phyloP scores from a whole-genome alignment of 768 basidiomycete genomes.

The Mycena venus region DNA sequence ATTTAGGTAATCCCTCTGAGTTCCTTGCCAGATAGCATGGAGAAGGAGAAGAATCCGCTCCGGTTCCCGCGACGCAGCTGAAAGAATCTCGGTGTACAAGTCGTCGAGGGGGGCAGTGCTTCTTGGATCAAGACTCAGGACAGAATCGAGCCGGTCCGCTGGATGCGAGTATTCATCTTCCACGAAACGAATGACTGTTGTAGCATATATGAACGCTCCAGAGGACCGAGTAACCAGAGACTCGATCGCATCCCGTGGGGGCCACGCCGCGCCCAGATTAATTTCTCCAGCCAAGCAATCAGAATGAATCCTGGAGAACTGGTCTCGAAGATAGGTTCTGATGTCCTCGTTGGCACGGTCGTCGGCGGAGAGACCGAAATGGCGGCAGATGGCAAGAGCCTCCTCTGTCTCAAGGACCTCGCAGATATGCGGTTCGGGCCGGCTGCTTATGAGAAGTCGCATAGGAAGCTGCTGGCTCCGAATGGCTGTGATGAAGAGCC shows the following conservation, averaged over 20 bases:
- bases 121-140: background rate
- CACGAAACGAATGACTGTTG: background rate
- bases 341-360: background rate
- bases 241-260: background rate
- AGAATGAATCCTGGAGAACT: background rate
- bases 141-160: background rate
- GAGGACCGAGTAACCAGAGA: background rate
- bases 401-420: background rate
- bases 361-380: background rate
- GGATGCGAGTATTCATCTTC: slow-evolving; percentile 10
- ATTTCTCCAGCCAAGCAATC: background rate
- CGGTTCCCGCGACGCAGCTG: background rate
- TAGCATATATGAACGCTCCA: background rate
- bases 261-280: background rate
- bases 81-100: slow-evolving; percentile 2
- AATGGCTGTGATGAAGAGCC: background rate
- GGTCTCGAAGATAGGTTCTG: background rate
- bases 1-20: background rate
- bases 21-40: background rate
- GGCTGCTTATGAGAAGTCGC: background rate
- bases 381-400: background rate
- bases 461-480: background rate
- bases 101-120: slow-evolving; percentile 14
- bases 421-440: slow-evolving; percentile 3
- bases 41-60: background rate